Conservation (phyloP, 352 stramenopile species). For the Globisporangium spiculum region DNA sequence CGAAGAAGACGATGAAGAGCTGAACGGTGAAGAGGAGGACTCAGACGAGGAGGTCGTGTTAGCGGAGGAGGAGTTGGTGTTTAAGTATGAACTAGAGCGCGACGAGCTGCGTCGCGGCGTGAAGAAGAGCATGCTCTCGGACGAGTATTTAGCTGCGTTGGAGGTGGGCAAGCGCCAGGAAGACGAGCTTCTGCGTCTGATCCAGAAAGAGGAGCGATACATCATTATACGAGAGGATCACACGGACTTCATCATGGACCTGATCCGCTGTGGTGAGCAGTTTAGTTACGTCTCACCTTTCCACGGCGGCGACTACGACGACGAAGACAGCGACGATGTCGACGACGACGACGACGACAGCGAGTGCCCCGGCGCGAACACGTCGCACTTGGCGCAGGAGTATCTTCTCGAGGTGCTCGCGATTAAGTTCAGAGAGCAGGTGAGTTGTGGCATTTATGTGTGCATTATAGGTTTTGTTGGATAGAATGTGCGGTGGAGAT, state of each 20-base stretch:
- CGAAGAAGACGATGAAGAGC: conserved; percentile 31
- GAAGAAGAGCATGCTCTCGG: conserved; percentile 41
- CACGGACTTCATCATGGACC: conserved; percentile 76
- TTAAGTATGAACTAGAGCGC: conserved; percentile 70
- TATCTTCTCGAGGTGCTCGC: conserved; percentile 76
- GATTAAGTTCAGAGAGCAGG: conserved; percentile 80
- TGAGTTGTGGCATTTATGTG: conserved; percentile 16
- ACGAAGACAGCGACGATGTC: conserved; percentile 29
- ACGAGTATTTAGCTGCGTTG: conserved; percentile 63
- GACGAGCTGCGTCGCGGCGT: conserved; percentile 29
- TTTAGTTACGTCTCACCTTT: conserved; percentile 66
- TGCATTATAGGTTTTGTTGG: neutral
- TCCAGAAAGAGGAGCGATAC: conserved; percentile 78
- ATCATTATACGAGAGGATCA: conserved; percentile 84
- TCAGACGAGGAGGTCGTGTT: conserved; percentile 38
- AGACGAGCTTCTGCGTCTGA: conserved; percentile 67
- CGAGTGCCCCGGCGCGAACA: conserved; percentile 73
- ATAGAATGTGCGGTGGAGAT: neutral
- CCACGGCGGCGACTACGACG: conserved; percentile 31
- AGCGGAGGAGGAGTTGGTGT: conserved; percentile 63
- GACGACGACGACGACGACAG: conserved; percentile 58
- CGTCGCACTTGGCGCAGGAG: conserved; percentile 70
- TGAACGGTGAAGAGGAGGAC: conserved; percentile 42
- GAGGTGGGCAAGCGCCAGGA: conserved; percentile 66
- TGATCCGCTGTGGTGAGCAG: conserved; percentile 76